These are phyloP conservation scores for Cyclotella cryptica DNA, from an alignment of 108 stramenopile species.

Conservation along the genomic window DNA sequence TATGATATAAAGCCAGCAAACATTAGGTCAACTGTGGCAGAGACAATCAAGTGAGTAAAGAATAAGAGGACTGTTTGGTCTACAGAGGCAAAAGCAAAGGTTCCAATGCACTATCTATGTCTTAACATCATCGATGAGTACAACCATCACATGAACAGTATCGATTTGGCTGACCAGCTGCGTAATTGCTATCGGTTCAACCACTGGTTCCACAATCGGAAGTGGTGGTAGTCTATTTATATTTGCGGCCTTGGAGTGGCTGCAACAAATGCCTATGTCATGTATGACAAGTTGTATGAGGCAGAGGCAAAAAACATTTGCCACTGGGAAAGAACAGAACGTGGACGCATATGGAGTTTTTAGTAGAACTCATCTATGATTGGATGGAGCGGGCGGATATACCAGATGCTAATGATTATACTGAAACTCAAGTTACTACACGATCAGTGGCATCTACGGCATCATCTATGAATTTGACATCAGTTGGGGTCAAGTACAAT, in stretches of 20 bases:
- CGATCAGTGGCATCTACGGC: too few relatives aligned
- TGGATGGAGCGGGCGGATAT: background rate
- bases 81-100: background rate
- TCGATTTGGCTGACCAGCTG: constrained; percentile 37
- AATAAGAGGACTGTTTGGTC: constrained; percentile 35
- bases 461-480: too few relatives aligned
- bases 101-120: background rate
- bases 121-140: constrained; percentile 35
- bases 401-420: too few relatives aligned
- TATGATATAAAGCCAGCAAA: constrained; percentile 42
- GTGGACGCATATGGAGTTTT: constrained; percentile 22
- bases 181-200: constrained; percentile 30
- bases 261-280: constrained; percentile 24
- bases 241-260: constrained; percentile 38
- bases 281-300: constrained; percentile 25
- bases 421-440: too few relatives aligned
- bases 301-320: background rate
- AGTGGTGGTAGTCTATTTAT: constrained; percentile 53
- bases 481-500: too few relatives aligned
- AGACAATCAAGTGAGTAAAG: constrained; percentile 24
- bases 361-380: constrained; percentile 22
- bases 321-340: constrained; percentile 11
- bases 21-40: constrained; percentile 25
- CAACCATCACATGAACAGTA: constrained; percentile 41
- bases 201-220: constrained; percentile 29